phyloP scores from a whole-genome alignment of 2,329 filamentous ascomycete genomes.

The Penicillium brevicompactum region DNA sequence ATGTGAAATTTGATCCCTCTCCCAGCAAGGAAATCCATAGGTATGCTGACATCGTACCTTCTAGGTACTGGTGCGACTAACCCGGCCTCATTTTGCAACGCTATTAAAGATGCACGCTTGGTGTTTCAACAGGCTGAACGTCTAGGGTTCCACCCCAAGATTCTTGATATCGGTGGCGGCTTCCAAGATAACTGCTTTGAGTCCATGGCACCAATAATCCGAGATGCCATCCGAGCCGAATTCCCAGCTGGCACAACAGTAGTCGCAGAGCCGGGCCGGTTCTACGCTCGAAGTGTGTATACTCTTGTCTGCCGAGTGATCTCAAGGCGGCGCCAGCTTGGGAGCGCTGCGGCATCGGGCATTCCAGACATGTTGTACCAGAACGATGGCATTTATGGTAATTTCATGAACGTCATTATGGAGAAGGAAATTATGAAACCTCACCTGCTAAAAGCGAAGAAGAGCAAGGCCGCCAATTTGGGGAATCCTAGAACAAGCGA shows the following conservation, averaged over 20 bases:
- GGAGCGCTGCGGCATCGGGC: not conserved
- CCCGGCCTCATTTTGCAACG: constrained; percentile 19
- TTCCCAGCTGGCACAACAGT: constrained; percentile 14
- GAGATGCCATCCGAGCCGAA: constrained; percentile 5
- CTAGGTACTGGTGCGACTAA: constrained; percentile 20
- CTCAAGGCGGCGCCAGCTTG: constrained; percentile 18
- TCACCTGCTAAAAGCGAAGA: constrained; percentile 4
- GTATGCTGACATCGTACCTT: too few species aligned
- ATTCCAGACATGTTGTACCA: constrained; percentile 30
- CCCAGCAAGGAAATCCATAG: too few species aligned
- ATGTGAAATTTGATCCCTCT: not conserved
- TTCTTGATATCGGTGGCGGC: constrained; percentile 33
- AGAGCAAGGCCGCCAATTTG: not conserved
- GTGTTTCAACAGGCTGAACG: constrained; percentile 18
- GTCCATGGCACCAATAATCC: constrained; percentile 14
- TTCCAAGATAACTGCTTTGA: constrained; percentile 28
- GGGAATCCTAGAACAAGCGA: not conserved
- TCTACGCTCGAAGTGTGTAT: constrained; percentile 24
- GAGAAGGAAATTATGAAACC: constrained; percentile 17
- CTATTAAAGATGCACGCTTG: constrained; percentile 17
- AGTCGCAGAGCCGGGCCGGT: constrained; percentile 31
- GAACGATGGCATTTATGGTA: constrained; percentile 33
- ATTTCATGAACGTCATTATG: constrained; percentile 21
- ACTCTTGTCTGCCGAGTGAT: constrained; percentile 27
- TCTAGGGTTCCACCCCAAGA: constrained; percentile 15